Base-by-base conservation (phyloP, 2,329 filamentous ascomycete species). In the Colletotrichum navitas region DNA sequence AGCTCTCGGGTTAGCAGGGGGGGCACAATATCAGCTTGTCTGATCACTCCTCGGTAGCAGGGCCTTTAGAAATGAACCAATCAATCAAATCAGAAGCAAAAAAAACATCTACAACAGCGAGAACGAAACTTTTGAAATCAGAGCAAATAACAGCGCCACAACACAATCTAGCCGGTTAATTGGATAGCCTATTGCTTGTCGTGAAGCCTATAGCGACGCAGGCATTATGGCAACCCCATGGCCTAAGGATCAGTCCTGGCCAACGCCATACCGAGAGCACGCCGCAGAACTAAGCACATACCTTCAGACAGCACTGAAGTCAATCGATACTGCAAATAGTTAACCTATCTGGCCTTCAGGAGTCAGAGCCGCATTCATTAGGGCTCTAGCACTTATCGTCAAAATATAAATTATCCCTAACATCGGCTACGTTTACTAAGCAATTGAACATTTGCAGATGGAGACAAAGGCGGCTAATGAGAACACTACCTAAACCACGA, bases 71-170 rank as follows among this genome's bases (percentile, higher is more conserved):
- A n/a, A n/a, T n/a, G n/a, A n/a, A n/a, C n/a, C n/a, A n/a, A n/a
- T n/a, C n/a, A n/a, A n/a, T n/a, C n/a, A n/a, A n/a, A n/a, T n/a
- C n/a, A n/a, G n/a, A n/a, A n/a, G n/a, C n/a, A n/a, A 32, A 24
- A 49, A 49, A 49, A 49, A 49, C 45, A 24, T 49, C 45, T 49
- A 49, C 39, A 39, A 60, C 39, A 52, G 63, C 63, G 54, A 58
- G 63, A 66, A 58, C 52, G 43, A 59, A 51, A 52, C 14, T 66
- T 66, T 66, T 59, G 41, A 66, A 66, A 66, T 58, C 39, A 43
- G 63, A 66, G 63, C 63, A 58, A 59, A 21, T 55, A 52, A 52
- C 2, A 59, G 54, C 63, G n/a, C 51, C 54, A 59, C 4, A 66
- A 51, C 63, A 66, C 63, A 54, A 14, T 59, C 54, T 24, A 29